phyloP scores from a whole-genome alignment of 495 filamentous ascomycete genomes.

The Neurospora intermedia region DNA sequence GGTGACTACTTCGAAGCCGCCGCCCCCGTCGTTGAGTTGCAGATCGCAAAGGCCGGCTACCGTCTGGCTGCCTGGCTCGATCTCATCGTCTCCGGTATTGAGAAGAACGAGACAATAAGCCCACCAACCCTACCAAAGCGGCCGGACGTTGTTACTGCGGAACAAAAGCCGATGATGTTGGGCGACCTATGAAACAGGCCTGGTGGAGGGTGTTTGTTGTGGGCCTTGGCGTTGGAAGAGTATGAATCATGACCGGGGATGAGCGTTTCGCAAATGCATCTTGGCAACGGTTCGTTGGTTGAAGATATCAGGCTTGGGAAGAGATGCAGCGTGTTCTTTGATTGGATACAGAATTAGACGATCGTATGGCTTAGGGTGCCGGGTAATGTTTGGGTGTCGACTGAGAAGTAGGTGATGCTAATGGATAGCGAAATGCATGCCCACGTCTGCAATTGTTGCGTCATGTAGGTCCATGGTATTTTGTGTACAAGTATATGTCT shows the following conservation, averaged over 20 bases:
- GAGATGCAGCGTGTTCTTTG: neutral
- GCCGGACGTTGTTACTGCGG: neutral
- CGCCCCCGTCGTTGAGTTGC: constrained; percentile 56
- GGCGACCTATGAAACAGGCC: neutral
- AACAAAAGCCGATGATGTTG: neutral
- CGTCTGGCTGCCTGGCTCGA: constrained; percentile 54
- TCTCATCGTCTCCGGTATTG: constrained; percentile 31
- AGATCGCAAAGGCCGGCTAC: constrained; percentile 68
- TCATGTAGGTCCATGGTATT: neutral
- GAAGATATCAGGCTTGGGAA: neutral
- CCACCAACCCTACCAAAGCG: neutral
- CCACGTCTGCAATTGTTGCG: neutral
- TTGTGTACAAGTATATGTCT: neutral
- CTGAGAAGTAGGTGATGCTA: neutral
- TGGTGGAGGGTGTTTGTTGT: neutral
- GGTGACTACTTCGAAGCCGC: constrained; percentile 53
- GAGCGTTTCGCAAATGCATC: neutral
- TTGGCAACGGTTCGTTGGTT: neutral
- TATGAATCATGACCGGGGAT: neutral
- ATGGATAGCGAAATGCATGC: neutral
- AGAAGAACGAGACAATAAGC: constrained; percentile 1
- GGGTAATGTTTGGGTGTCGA: neutral
- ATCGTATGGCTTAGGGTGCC: neutral
- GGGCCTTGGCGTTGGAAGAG: neutral
- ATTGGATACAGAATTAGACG: neutral